A percentile compares a stretch with the other conserved stretches of the same genome.
Evolutionary conservation across 139 green algal species (phyloP).

Genomic region (Trebouxia sp.): DNA sequence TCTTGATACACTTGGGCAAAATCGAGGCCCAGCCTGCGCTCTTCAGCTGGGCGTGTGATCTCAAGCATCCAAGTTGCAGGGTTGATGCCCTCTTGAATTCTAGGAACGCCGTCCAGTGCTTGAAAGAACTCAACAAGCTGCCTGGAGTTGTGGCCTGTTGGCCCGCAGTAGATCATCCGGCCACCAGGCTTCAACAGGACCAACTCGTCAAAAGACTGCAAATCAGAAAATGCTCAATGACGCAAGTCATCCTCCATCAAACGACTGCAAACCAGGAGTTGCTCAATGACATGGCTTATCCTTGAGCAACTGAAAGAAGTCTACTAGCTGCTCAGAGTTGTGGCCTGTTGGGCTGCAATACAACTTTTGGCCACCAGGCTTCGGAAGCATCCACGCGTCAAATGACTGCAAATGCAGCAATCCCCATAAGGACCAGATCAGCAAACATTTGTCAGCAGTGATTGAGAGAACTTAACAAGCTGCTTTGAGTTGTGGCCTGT

Average conservation of each 20-base stretch:
- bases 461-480: constrained; percentile 58
- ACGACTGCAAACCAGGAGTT: too few species aligned
- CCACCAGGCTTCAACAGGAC: constrained; percentile 61
- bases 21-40: constrained; percentile 28
- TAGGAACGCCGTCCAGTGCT: constrained; percentile 18
- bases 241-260: too few species aligned
- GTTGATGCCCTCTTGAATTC: constrained; percentile 29
- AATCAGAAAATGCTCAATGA: background rate
- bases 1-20: constrained; percentile 34
- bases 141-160: constrained; percentile 40
- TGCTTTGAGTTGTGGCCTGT: constrained; percentile 35
- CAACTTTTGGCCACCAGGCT: constrained; percentile 49
- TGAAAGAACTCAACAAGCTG: constrained; percentile 58
- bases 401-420: constrained; percentile 40
- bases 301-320: constrained; percentile 48
- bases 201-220: constrained; percentile 58
- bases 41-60: constrained; percentile 1
- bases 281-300: background rate
- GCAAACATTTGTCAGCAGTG: too few species aligned
- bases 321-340: constrained; percentile 38
- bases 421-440: too few species aligned
- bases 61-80: constrained; percentile 36
- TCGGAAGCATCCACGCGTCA: constrained; percentile 63
- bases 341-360: constrained; percentile 47
- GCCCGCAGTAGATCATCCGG: constrained; percentile 48